Base-by-base conservation (phyloP, 345 rosid genomes). In the Sisymbrium altissimum region DNA sequence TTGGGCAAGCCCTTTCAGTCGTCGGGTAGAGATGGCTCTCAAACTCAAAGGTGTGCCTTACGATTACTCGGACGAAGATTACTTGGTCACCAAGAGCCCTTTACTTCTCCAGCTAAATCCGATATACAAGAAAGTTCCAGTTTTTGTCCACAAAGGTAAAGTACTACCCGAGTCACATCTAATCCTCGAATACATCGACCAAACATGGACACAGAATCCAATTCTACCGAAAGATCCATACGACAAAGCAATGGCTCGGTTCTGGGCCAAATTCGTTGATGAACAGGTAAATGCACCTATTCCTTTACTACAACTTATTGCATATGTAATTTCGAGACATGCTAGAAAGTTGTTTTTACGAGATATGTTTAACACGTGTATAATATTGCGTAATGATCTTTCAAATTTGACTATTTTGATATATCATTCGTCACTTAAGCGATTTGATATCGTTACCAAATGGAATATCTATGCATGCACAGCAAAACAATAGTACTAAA, bases 101-200 rank as follows among this genome's bases (percentile, higher is more conserved):
- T 36, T 58, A 54, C 84, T 85, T 64, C 64, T 85, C 1, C 45
- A 77, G 14, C 67, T 64, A 49, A 79, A 81, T 62, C 84, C 86
- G 1, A 50, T 83, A 36, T 63, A 66, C 48, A 74, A 83, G 76
- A 79, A 83, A 54, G 56, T 83, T 3, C 86, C 86, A 4, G 84
- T 84, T 59, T 74, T 84, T 46, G 67, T 82, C 3, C 86, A 82
- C 78, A 81, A 74, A 4, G 88, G 79, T 18, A 77, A 83, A 30
- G 41, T 81, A 3, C 15, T 83, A 11, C 18, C 40, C 10, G 88
- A 85, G 70, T 85, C 86, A n/a, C 66, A 46, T 1, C 18, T 81
- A 0, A 85, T 83, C 14, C 79, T 85, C 9, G 79, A 85, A 7
- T 85, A 85, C 74, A 81, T 85, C 75, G 86, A 85, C 9, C 79